Evolutionary conservation across 202 grass and related monocot genomes (phyloP).

Genomic region (Zoysia matrella): DNA sequence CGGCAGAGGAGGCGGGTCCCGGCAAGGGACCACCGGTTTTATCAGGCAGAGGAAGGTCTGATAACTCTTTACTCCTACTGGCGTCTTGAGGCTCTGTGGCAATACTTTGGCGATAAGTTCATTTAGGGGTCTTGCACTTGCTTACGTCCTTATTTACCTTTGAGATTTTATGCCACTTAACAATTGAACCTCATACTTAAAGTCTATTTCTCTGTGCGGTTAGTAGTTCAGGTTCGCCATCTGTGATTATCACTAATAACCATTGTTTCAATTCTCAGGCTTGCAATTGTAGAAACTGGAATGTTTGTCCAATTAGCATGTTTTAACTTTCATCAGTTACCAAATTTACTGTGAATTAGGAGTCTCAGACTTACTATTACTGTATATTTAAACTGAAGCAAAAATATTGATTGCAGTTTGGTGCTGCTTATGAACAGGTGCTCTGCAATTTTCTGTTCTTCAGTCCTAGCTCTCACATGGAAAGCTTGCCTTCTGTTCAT

Average conservation of each 20-base stretch:
- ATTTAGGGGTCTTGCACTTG: not conserved
- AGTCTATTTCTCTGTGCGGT: not conserved
- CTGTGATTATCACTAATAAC: not conserved
- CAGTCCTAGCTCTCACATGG: too few relatives aligned
- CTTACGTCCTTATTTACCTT: not conserved
- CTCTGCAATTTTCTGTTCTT: not conserved
- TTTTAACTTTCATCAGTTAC: not conserved
- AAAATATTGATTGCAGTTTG: too few relatives aligned
- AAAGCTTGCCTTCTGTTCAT: too few relatives aligned
- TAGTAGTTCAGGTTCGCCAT: not conserved
- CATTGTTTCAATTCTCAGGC: not conserved
- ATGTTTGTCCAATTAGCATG: not conserved
- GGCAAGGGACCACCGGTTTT: constrained; percentile 1
- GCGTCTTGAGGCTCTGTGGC: not conserved
- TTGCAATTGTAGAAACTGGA: not conserved
- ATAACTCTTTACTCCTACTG: not conserved
- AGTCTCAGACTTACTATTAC: not conserved
- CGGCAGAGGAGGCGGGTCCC: constrained; percentile 21
- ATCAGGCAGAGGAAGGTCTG: constrained; percentile 64
- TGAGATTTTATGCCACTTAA: not conserved
- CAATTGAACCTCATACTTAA: not conserved
- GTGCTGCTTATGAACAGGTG: not conserved
- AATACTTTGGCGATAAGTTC: not conserved
- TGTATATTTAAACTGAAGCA: not conserved
- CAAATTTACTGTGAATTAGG: not conserved